Evolutionary conservation across 805 yeast species (phyloP), one percentile per base, ranked within the genome.

Genomic region (Candida coleopterorum): DNA sequence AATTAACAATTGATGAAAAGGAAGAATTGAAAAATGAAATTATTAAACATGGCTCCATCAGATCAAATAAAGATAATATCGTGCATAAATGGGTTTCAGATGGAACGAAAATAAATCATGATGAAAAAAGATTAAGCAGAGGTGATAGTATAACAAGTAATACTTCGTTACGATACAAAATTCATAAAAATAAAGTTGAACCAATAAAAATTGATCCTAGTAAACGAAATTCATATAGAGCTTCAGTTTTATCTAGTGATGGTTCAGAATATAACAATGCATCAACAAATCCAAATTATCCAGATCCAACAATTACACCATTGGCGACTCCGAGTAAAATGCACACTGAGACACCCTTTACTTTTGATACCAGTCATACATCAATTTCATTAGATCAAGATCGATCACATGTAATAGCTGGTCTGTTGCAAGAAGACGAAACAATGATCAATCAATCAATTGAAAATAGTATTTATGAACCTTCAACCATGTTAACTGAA

Each of bases 221-320:
- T 4, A 49, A 46, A 20, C 32, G 51, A 8, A 35, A 46, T 3
- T 53, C 58, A 5, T 21, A 48, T 5, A 42, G 44, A 25, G 47
- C 46, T 26, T 14, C 46, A 11, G 39, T 48, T 9, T 40, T 40
- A 10, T 36, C 38, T 14, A 40, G 49, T 18, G 49, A 48, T 20
- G 33, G 38, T 8, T 46, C 38, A 12, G 35, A 32, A 17, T 4
- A 14, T 17, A 20, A 17, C n/a, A 18, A 23, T 9, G 16, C 22
- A 12, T 6, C 20, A 11, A 25, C 18, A n/a, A 48, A 39, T 2
- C 39, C 33, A 21, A 50, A 40, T 35, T 53, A 52, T 37, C 59
- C 58, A 3, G 56, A 49, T 9, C 57, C 43, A 21, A 37, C 40
- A 15, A 30, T 40, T 21, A 37, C 43, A 8, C 43, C 43, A 16